Evolutionary conservation across 805 yeast genomes (phyloP).

Genomic region (Maudiozyma saulgeensis): DNA sequence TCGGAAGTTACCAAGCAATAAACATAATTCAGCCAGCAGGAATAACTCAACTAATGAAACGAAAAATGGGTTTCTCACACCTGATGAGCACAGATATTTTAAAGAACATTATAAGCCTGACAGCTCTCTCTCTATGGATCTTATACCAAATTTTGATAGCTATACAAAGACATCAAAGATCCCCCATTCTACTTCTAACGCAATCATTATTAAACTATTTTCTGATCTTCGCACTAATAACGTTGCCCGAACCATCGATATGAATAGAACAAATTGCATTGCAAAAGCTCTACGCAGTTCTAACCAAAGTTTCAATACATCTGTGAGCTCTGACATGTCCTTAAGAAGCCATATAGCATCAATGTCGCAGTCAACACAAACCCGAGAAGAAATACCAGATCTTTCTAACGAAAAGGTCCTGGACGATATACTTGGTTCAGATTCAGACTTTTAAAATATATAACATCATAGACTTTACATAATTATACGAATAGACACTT

Average conservation of each 20-base stretch:
- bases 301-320: neutral
- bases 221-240: constrained; percentile 8
- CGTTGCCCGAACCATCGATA: constrained; percentile 16
- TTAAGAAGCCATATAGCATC: neutral
- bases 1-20: too few relatives aligned
- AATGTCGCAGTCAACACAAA: neutral
- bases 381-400: neutral
- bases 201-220: constrained; percentile 9
- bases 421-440: constrained; percentile 18
- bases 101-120: constrained; percentile 14
- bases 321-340: neutral
- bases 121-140: constrained; percentile 16
- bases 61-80: constrained; percentile 11
- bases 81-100: constrained; percentile 17
- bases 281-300: constrained; percentile 6
- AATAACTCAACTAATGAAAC: neutral
- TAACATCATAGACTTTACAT: neutral
- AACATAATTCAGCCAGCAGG: neutral
- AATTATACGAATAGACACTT: neutral
- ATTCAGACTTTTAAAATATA: constrained; percentile 16
- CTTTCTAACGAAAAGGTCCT: constrained; percentile 9
- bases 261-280: constrained; percentile 22
- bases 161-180: constrained; percentile 7
- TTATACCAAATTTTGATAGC: constrained; percentile 14
- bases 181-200: constrained; percentile 14